Evolutionary conservation across 768 basidiomycete species (phyloP).

Genomic region (Pulveroboletus frians): DNA sequence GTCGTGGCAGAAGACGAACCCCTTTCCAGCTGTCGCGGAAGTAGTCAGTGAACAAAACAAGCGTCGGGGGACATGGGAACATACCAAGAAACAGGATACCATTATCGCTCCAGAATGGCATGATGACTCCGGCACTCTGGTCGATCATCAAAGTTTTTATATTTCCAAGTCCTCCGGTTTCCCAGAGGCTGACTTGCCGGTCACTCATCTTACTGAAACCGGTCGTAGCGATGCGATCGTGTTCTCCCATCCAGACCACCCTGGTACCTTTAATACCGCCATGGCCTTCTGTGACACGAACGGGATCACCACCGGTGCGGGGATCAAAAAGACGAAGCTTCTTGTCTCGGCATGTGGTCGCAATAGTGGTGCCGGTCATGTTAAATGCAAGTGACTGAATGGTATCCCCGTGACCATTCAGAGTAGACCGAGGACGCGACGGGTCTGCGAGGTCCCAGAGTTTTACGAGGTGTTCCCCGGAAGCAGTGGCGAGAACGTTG

Average conservation of each 20-base stretch:
- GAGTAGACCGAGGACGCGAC: conserved; percentile 54
- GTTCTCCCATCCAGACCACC: conserved; percentile 86
- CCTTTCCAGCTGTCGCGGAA: conserved; percentile 67
- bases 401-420: conserved; percentile 79
- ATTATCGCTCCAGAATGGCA: conserved; percentile 98
- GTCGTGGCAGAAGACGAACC: conserved; percentile 40
- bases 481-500: conserved; percentile 76
- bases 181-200: conserved; percentile 87
- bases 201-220: conserved; percentile 98
- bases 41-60: conserved; percentile 1
- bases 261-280: conserved; percentile 90
- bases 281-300: conserved; percentile 81
- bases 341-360: conserved; percentile 88
- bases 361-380: conserved; percentile 71
- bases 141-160: conserved; percentile 79
- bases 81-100: conserved; percentile 79
- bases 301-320: conserved; percentile 75
- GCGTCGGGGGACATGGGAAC: conserved; percentile 17
- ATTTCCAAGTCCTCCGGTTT: conserved; percentile 68
- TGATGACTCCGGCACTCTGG: conserved; percentile 87
- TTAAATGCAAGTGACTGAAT: conserved; percentile 86
- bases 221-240: conserved; percentile 86
- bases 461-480: conserved; percentile 83
- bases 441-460: conserved; percentile 86
- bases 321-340: conserved; percentile 91